phyloP scores from a whole-genome alignment of 192 early-diverging fungal genomes.

The Chytriomyces sp. region DNA sequence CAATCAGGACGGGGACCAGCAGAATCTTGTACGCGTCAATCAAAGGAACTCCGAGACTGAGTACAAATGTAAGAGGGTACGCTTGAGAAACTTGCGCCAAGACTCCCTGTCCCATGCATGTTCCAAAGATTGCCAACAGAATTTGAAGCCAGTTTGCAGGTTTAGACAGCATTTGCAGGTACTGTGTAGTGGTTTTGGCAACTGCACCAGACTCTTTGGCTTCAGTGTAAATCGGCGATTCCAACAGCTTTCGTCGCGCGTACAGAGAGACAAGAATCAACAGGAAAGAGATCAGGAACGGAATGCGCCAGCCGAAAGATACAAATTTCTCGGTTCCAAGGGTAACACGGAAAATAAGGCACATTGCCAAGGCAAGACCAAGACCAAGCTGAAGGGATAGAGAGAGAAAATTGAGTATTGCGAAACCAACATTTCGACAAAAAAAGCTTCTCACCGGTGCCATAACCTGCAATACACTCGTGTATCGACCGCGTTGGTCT shows the following conservation, averaged over 20 bases:
- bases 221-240: slow-evolving; percentile 33
- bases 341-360: slow-evolving; percentile 22
- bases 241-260: slow-evolving; percentile 37
- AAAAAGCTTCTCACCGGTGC: slow-evolving; percentile 16
- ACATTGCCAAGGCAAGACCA: slow-evolving; percentile 14
- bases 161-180: background rate
- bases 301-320: slow-evolving; percentile 43
- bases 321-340: slow-evolving; percentile 9
- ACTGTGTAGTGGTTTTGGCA: background rate
- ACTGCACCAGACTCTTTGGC: slow-evolving; percentile 29
- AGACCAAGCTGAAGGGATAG: slow-evolving; percentile 28
- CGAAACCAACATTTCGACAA: background rate
- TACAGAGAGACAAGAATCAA: slow-evolving; percentile 33
- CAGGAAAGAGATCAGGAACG: slow-evolving; percentile 40
- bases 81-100: slow-evolving; percentile 27
- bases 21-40: slow-evolving; percentile 21
- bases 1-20: slow-evolving; percentile 22
- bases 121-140: slow-evolving; percentile 24
- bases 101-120: slow-evolving; percentile 41
- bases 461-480: slow-evolving; percentile 35
- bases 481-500: slow-evolving; percentile 31
- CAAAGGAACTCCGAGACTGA: background rate
- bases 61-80: slow-evolving; percentile 19
- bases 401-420: background rate
- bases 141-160: slow-evolving; percentile 25